Percentiles rank a stretch among this genome's conserved stretches.
These are phyloP conservation scores for Colletotrichum echinochloae DNA, from an alignment of 2,329 filamentous ascomycete genomes.

Conservation along the genomic window DNA sequence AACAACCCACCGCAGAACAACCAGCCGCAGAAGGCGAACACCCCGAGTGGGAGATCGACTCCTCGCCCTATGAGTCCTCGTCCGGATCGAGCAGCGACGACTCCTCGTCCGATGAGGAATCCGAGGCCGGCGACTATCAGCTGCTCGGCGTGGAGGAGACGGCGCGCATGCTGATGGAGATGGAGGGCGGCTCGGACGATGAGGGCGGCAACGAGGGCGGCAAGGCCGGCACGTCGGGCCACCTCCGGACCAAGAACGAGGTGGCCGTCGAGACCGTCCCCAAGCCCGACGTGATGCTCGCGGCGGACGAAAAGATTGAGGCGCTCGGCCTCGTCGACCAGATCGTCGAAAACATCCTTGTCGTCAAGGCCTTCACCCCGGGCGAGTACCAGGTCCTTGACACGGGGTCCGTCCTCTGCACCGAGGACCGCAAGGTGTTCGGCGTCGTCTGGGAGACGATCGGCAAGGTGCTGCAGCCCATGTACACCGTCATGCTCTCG, in stretches of 20 bases:
- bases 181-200: constrained; percentile 83
- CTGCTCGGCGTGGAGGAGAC: constrained; percentile 85
- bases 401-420: constrained; percentile 84
- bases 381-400: constrained; percentile 90
- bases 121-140: constrained; percentile 72
- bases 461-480: constrained; percentile 85
- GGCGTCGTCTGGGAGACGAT: constrained; percentile 88
- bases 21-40: constrained; percentile 55
- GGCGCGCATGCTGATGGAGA: constrained; percentile 86
- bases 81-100: constrained; percentile 70
- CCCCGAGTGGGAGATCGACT: constrained; percentile 88
- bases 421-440: constrained; percentile 78
- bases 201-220: constrained; percentile 61
- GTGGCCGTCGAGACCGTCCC: constrained; percentile 70
- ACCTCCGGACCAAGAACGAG: constrained; percentile 87
- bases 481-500: constrained; percentile 85
- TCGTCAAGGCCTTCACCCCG: constrained; percentile 82
- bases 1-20: background rate
- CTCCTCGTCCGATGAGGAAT: constrained; percentile 66
- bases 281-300: constrained; percentile 84
- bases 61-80: constrained; percentile 79
- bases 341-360: constrained; percentile 80
- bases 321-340: constrained; percentile 81
- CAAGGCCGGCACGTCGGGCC: constrained; percentile 53
- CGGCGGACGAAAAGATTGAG: constrained; percentile 79